Base-by-base conservation (phyloP, 208 protist genomes). In the Leptomonas seymouri region DNA sequence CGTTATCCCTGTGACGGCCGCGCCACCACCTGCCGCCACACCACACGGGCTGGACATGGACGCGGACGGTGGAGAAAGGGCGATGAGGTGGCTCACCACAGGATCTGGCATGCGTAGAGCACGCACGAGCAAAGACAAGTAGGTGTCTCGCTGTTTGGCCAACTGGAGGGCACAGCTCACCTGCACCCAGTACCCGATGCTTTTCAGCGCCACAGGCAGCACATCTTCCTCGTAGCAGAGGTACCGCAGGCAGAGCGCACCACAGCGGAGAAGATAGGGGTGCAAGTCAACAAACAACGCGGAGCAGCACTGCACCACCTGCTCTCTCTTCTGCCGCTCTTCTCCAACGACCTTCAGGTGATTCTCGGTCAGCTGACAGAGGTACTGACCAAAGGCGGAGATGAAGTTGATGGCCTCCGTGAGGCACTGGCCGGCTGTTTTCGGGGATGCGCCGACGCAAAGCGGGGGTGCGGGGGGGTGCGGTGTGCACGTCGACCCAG, bases 171-270 rank as follows among this genome's bases (percentile, higher is more conserved):
- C 53, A 28, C 82, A 84, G 45, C 71, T 82, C 23, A 71, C 64
- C n/a, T 88, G 74, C 54, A 91, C 72, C 50, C 78, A 76, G 65
- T 88, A 78, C 14, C 76, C 74, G 21, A 60, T 71, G 20, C 76
- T 63, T 51, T 84, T 91, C 27, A 91, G 27, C 36, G 81, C 34
- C 6, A 74, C 72, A n/a, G 82, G 82, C 46, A 85, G 67, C n/a
- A 86, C 64, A 57, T 84, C 82, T 62, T 82, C 78, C 36, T 76
- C 75, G 51, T 73, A 71, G 58, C 67, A 60, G 27, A 81, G 58
- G 58, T 67, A 59, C 15, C 65, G 62, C n/a, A 80, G 56, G 50
- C 58, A 75, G 42, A 74, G 65, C 23, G 44, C 44, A 15, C 49
- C 63, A 36, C 74, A 80, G 49, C 46, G 67, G 14, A 80, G 55